Evolutionary conservation across 1,284 basidiomycete species (phyloP).

Genomic region (Polyporus tsugae): DNA sequence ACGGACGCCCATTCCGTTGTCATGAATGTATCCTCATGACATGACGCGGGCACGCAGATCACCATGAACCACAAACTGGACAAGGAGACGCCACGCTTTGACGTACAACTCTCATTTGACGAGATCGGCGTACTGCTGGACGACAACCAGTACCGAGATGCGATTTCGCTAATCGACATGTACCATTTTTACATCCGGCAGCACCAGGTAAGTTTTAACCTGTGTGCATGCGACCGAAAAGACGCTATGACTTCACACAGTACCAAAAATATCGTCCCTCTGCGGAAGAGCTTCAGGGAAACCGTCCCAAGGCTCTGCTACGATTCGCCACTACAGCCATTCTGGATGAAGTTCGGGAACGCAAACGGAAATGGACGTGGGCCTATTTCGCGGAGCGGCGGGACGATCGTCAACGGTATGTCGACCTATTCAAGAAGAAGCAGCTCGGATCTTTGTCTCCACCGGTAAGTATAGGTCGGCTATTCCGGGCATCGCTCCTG

Average conservation of each 20-base stretch:
- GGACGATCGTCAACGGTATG: constrained; percentile 87
- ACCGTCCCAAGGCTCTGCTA: constrained; percentile 78
- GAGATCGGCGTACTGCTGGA: constrained; percentile 95
- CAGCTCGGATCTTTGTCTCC: constrained; percentile 62
- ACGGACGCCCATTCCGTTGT: constrained; percentile 36
- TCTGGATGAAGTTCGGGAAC: constrained; percentile 86
- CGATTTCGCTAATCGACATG: constrained; percentile 94
- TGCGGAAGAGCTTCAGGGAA: constrained; percentile 67
- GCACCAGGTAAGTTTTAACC: constrained; percentile 68
- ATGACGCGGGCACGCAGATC: constrained; percentile 54
- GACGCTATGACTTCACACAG: constrained; percentile 48
- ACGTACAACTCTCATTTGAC: constrained; percentile 91
- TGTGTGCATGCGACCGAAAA: constrained; percentile 3
- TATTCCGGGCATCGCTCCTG: background rate
- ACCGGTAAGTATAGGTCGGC: constrained; percentile 47
- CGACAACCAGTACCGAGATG: constrained; percentile 95
- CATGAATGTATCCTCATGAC: constrained; percentile 6
- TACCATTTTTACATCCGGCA: constrained; percentile 97
- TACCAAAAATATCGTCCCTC: constrained; percentile 85
- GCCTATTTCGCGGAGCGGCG: constrained; percentile 89
- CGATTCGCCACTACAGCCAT: constrained; percentile 89
- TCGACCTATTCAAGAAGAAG: constrained; percentile 89
- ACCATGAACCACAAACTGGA: constrained; percentile 85
- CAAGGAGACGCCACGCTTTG: constrained; percentile 83
- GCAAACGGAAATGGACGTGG: constrained; percentile 92